Conservation (phyloP, 768 basidiomycete species). For the Piloderma croceum region DNA sequence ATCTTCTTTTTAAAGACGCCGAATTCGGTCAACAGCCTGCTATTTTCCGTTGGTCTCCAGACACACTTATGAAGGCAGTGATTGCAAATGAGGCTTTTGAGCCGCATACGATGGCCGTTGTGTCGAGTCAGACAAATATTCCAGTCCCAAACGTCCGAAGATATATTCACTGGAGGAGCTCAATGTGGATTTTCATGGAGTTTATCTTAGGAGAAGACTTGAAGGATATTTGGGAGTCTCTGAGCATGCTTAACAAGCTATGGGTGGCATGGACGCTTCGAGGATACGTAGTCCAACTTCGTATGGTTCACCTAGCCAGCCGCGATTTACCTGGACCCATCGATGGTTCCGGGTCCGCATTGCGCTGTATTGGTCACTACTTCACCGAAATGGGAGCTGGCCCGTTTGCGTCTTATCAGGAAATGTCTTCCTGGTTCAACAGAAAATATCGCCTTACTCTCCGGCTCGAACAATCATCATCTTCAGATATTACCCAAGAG, state of each 20-base stretch:
- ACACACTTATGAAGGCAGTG: no score
- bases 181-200: slow-evolving; percentile 21
- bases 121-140: no score
- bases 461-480: no score
- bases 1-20: no score
- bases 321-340: slow-evolving; percentile 18
- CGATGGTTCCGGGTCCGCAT: slow-evolving; percentile 9
- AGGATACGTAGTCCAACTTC: slow-evolving; percentile 20
- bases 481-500: no score
- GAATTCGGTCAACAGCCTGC: no score
- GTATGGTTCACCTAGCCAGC: no score
- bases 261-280: slow-evolving; percentile 16
- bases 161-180: slow-evolving; percentile 1
- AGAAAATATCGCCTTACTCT: no score
- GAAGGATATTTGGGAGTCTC: slow-evolving; percentile 12
- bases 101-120: no score
- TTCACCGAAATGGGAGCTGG: slow-evolving; percentile 23
- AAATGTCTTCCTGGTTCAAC: slow-evolving; percentile 21
- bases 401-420: slow-evolving; percentile 24
- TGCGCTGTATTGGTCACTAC: slow-evolving; percentile 9
- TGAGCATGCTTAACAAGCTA: slow-evolving; percentile 13
- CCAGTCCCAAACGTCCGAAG: slow-evolving; percentile 15
- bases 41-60: no score
- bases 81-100: no score
- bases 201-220: slow-evolving; percentile 19